Evolutionary conservation across 331 rosid species (phyloP).

Genomic region (Malus hybrid): DNA sequence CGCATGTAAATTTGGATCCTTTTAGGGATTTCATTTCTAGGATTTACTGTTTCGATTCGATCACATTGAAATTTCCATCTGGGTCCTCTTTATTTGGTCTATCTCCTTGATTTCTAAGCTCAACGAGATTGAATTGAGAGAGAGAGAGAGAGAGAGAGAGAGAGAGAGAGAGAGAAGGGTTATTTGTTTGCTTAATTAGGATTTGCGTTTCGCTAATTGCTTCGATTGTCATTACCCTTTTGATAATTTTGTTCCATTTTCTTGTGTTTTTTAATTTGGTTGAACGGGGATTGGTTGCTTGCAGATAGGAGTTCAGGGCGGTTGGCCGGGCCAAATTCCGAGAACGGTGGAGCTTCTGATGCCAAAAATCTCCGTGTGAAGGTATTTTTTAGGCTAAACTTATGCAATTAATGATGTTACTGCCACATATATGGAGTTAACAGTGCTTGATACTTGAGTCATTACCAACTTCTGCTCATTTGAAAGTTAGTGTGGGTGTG

Average conservation of each 20-base stretch:
- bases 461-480: neutral
- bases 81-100: neutral
- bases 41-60: neutral
- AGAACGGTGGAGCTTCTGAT: constrained; percentile 59
- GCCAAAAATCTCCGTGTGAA: constrained; percentile 88
- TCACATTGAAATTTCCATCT: neutral
- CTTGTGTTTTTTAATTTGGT: constrained; percentile 6
- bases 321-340: constrained; percentile 50
- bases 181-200: constrained; percentile 6
- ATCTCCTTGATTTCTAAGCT: constrained; percentile 15
- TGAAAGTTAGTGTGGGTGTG: neutral
- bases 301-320: constrained; percentile 66
- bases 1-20: neutral
- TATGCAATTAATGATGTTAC: neutral
- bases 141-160: neutral
- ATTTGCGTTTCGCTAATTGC: neutral
- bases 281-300: constrained; percentile 18
- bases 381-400: constrained; percentile 33
- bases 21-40: neutral
- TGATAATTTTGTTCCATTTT: neutral
- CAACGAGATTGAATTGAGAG: neutral
- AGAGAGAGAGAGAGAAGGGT: neutral
- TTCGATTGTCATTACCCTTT: constrained; percentile 5
- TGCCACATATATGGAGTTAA: neutral
- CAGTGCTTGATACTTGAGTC: neutral